Evolutionary conservation across 805 yeast species (phyloP), one percentile per base, ranked within the genome.

Genomic region (Pichia cephalocereana): DNA sequence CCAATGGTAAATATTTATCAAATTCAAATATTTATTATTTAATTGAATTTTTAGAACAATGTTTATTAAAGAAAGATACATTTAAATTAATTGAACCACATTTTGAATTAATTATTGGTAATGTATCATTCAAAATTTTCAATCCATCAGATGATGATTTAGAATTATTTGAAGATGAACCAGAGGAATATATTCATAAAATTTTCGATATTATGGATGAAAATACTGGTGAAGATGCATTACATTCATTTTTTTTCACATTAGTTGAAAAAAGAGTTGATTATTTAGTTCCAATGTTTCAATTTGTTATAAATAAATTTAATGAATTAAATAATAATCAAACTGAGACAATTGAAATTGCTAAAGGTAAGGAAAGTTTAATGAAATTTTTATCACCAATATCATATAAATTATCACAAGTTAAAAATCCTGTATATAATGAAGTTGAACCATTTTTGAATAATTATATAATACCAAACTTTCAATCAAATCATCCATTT

Each of bases 161-260:
- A 50, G 95, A 86, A 52, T 66, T 79, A 23, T 91, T 86, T 67
- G 95, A 89, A 52, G 79, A 77, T 52, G 97, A 91, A 60, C 98
- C 98, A 9, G 84, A 79, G 44, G 97, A 91, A 62, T 93, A 89
- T 62, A 85, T 93, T 53, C 90, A 86, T 65, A 74, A 83, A 55
- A 79, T 79, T 41, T 72, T 88, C 57, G 88, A 82, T 62, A 67
- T 79, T 40, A 64, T 83, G 55, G 80, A 73, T 39, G 58, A 69
- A 38, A 70, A 66, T 51, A 74, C 88, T 2, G 86, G 95, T 8
- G 95, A 88, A 61, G 70, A 78, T 42, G 95, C 96, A 2, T 91
- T 96, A 2, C 70, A 84, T 46, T 77, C 82, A 10, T 74, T 93
- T 49, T 67, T 93, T 52, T 76, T 77, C 30, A 82, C 89, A 1